Evolutionary conservation across 208 protist genomes (phyloP).

Genomic region (Acanthamoeba castellanii): DNA sequence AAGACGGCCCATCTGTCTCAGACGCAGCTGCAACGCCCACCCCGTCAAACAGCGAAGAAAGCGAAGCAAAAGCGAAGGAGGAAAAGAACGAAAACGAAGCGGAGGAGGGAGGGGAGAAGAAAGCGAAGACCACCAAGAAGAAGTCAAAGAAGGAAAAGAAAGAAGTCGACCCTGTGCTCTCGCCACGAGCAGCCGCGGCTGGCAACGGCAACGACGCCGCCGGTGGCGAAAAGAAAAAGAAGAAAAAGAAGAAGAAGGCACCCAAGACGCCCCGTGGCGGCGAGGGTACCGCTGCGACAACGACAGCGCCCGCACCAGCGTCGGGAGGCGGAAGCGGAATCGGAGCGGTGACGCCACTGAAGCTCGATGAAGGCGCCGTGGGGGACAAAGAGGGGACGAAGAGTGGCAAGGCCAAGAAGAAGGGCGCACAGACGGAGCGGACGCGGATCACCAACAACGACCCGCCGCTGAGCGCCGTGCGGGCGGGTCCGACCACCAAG

Average conservation of each 20-base stretch:
- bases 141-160: slow-evolving; percentile 2
- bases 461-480: not conserved
- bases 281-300: not conserved
- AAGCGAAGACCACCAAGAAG: not conserved
- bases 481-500: not conserved
- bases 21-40: not conserved
- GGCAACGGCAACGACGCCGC: not conserved
- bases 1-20: not conserved
- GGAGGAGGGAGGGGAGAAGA: not conserved
- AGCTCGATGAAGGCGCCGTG: not conserved
- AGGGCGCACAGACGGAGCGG: not conserved
- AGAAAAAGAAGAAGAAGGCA: slow-evolving; percentile 24
- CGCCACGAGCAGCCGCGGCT: not conserved
- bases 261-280: slow-evolving; percentile 10
- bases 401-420: not conserved
- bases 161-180: not conserved
- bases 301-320: no score
- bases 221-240: not conserved
- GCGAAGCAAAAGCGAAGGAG: not conserved
- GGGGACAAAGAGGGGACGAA: not conserved
- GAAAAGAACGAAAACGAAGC: slow-evolving; percentile 22
- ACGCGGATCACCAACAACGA: not conserved
- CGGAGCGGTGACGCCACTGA: not conserved
- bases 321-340: no score
- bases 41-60: not conserved